Conservation (phyloP, 2,329 filamentous ascomycete genomes). For the Neopestalotiopsis rosae region DNA sequence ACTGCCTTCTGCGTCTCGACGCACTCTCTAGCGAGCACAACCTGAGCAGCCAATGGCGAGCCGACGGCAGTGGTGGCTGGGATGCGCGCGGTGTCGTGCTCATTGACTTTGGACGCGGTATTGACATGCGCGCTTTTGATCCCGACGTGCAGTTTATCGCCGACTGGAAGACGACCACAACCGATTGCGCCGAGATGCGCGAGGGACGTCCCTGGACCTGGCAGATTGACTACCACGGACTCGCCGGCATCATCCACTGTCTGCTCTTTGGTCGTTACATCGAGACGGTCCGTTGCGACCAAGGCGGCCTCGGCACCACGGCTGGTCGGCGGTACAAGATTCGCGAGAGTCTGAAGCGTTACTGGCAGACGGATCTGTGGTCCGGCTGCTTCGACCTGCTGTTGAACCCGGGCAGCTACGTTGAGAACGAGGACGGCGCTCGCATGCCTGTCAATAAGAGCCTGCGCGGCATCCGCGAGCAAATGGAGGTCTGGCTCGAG, state of each 20-base stretch:
- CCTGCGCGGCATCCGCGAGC: slow-evolving; percentile 71
- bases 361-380: slow-evolving; percentile 98
- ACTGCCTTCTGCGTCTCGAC: slow-evolving; percentile 87
- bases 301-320: slow-evolving; percentile 60
- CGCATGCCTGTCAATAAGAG: slow-evolving; percentile 75
- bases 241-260: slow-evolving; percentile 86
- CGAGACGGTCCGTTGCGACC: slow-evolving; percentile 69
- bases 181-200: slow-evolving; percentile 95
- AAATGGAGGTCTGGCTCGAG: slow-evolving; percentile 86
- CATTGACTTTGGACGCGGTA: slow-evolving; percentile 93
- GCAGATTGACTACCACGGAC: slow-evolving; percentile 94
- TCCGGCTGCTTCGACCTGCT: slow-evolving; percentile 80
- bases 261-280: slow-evolving; percentile 96
- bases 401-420: slow-evolving; percentile 77
- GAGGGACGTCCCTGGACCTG: slow-evolving; percentile 96
- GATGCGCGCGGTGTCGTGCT: slow-evolving; percentile 77
- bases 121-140: slow-evolving; percentile 88
- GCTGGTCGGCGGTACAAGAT: slow-evolving; percentile 75
- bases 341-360: slow-evolving; percentile 84
- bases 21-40: slow-evolving; percentile 43
- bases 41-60: slow-evolving; percentile 70
- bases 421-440: slow-evolving; percentile 67
- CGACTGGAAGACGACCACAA: slow-evolving; percentile 87
- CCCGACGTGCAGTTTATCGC: slow-evolving; percentile 86
- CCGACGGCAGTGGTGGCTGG: slow-evolving; percentile 81